phyloP scores from a whole-genome alignment of 768 basidiomycete genomes.

The Porphyrellus cyaneotinctus region DNA sequence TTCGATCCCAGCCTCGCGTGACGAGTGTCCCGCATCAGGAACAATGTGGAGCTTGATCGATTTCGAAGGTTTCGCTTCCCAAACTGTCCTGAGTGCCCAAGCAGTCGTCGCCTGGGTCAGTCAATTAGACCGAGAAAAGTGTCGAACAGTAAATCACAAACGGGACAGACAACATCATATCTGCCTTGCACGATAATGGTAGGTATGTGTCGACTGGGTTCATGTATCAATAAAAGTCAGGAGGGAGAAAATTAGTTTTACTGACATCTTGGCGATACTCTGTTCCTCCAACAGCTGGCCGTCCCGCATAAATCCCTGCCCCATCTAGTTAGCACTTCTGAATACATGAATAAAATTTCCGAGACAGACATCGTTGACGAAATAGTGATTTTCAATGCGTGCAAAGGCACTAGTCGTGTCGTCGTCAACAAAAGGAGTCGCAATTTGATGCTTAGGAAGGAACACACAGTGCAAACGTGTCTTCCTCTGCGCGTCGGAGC shows the following conservation, averaged over 20 bases:
- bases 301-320: slow-evolving; percentile 79
- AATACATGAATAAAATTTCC: neutral
- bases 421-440: slow-evolving; percentile 5
- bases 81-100: slow-evolving; percentile 73
- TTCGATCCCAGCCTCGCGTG: slow-evolving; percentile 67
- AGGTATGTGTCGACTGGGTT: slow-evolving; percentile 80
- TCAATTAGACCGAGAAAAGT: neutral
- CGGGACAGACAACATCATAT: slow-evolving; percentile 88
- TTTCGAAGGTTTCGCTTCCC: slow-evolving; percentile 61
- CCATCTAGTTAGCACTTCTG: slow-evolving; percentile 1
- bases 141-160: slow-evolving; percentile 33
- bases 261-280: slow-evolving; percentile 84
- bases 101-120: slow-evolving; percentile 66
- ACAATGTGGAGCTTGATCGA: slow-evolving; percentile 54
- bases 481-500: slow-evolving; percentile 64
- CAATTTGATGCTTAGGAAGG: neutral
- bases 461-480: slow-evolving; percentile 71
- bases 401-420: slow-evolving; percentile 64
- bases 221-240: slow-evolving; percentile 4
- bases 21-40: slow-evolving; percentile 84
- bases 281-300: slow-evolving; percentile 83
- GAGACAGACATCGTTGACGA: slow-evolving; percentile 64
- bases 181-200: slow-evolving; percentile 78
- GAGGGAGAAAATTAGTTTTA: neutral
- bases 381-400: slow-evolving; percentile 88